Conservation (phyloP, 164 flowering plant genomes). For the Stephania cephalantha region DNA sequence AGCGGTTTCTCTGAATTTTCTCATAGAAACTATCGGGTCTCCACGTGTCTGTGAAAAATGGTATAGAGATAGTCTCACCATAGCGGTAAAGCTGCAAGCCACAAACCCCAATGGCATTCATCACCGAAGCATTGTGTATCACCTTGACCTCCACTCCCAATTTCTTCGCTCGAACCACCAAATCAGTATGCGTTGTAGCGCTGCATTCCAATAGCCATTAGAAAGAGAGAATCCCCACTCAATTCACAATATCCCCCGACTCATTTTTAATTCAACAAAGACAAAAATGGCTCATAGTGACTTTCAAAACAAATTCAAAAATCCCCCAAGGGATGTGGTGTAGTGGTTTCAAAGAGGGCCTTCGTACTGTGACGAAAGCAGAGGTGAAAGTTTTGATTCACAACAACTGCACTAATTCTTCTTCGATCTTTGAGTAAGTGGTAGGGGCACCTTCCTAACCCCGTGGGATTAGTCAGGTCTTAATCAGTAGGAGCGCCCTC, state of each 20-base stretch:
- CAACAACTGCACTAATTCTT: no score
- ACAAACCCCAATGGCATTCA: constrained; percentile 93
- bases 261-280: no score
- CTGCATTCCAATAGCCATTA: constrained; percentile 30
- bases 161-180: constrained; percentile 84
- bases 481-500: no score
- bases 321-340: no score
- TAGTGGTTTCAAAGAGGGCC: no score
- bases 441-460: no score
- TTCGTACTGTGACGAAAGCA: no score
- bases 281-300: no score
- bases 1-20: constrained; percentile 62
- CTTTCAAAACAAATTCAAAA: no score
- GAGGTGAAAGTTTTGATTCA: no score
- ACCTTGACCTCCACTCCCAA: constrained; percentile 73
- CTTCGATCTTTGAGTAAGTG: no score
- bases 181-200: constrained; percentile 90
- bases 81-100: constrained; percentile 90
- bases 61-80: constrained; percentile 92
- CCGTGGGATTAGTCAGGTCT: no score
- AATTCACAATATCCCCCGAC: not conserved
- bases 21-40: constrained; percentile 92
- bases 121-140: constrained; percentile 88
- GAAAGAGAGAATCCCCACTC: not conserved
- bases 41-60: constrained; percentile 93